Evolutionary conservation across 495 filamentous ascomycete species (phyloP), one percentile per base, ranked within the genome.

Genomic region (Achaetomiella virescens): DNA sequence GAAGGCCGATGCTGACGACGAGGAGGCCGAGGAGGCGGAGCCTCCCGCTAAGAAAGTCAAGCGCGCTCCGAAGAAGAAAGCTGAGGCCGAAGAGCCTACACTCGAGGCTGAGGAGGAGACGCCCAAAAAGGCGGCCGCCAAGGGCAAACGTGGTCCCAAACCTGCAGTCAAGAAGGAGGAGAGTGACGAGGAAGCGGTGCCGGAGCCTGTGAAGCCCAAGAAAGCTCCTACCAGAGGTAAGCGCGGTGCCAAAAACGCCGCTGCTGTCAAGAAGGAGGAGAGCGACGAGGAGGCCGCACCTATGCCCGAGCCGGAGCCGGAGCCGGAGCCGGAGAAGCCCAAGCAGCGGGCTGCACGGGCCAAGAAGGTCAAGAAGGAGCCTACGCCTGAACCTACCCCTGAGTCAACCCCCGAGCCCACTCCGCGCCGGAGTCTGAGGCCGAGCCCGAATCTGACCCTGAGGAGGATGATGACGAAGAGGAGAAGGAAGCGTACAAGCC

Each of bases 81-180:
- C 69, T 17, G 66, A 74, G 40, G 27, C 25, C n/a, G n/a, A 63
- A 63, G 52, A 31, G 4, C 27, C 9, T 4, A 31, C 5, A 31
- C 27, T 53, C 22, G 64, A 59, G 24, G 49, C 66, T 15, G 66
- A 64, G 53, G 60, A 61, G 36, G 59, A 69, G 38, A 59, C 73
- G 31, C 69, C 62, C 35, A 58, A 57, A 44, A 46, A 62, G n/a
- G 29, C 54, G 15, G 36, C 2, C 60, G 69, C 4, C 40, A 38
- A 46, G 31, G 38, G 17, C 43, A 55, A 52, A 37, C 58, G 58
- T 17, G 47, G 51, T 15, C 54, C 42, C 40, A 69, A 73, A 47
- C 66, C 38, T 8, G 65, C 60, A 3, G 62, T 51, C 29, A 46
- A 54, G 36, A 61, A 64, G 41, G 60, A 62, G 14, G 62, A 64